Evolutionary conservation across 2,329 filamentous ascomycete genomes (phyloP).

Genomic region (Cordyceps farinosa): DNA sequence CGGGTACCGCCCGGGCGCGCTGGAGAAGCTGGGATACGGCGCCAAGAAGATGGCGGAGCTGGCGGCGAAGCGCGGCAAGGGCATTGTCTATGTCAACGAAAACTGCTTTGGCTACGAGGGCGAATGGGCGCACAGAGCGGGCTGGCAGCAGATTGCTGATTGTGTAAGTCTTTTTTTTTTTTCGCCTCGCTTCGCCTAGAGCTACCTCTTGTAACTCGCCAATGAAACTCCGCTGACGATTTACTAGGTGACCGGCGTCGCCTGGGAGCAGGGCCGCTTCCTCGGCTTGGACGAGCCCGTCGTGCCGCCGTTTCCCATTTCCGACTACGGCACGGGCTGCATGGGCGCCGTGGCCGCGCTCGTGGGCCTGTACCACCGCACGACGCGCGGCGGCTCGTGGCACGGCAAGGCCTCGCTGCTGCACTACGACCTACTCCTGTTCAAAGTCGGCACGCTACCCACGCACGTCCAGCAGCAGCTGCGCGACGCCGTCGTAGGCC

Average conservation of each 20-base stretch:
- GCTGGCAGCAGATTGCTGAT: slow-evolving; percentile 72
- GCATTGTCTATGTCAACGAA: slow-evolving; percentile 65
- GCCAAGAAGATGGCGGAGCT: slow-evolving; percentile 50
- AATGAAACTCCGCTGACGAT: slow-evolving; percentile 20
- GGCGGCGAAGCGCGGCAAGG: slow-evolving; percentile 53
- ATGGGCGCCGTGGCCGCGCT: slow-evolving; percentile 67
- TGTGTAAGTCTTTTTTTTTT: slow-evolving; percentile 37
- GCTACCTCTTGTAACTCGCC: no score
- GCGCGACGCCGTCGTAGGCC: slow-evolving; percentile 44
- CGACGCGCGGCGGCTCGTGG: slow-evolving; percentile 62
- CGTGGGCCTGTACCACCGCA: slow-evolving; percentile 59
- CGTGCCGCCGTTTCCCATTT: slow-evolving; percentile 62
- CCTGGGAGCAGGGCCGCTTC: slow-evolving; percentile 59
- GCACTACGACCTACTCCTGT: slow-evolving; percentile 66
- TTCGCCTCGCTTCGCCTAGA: no score
- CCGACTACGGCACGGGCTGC: slow-evolving; percentile 67
- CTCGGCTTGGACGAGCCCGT: slow-evolving; percentile 62
- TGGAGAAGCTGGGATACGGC: slow-evolving; percentile 62
- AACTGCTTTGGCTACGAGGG: slow-evolving; percentile 63
- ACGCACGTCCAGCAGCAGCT: slow-evolving; percentile 50
- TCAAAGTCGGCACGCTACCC: slow-evolving; percentile 57
- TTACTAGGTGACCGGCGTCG: slow-evolving; percentile 48
- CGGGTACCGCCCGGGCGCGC: slow-evolving; percentile 64
- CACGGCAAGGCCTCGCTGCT: slow-evolving; percentile 60
- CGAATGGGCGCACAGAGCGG: slow-evolving; percentile 61